Percentiles rank a stretch among this genome's conserved stretches.
Evolutionary conservation across 345 rosid species (phyloP).

Genomic region (Bruguiera parviflora): DNA sequence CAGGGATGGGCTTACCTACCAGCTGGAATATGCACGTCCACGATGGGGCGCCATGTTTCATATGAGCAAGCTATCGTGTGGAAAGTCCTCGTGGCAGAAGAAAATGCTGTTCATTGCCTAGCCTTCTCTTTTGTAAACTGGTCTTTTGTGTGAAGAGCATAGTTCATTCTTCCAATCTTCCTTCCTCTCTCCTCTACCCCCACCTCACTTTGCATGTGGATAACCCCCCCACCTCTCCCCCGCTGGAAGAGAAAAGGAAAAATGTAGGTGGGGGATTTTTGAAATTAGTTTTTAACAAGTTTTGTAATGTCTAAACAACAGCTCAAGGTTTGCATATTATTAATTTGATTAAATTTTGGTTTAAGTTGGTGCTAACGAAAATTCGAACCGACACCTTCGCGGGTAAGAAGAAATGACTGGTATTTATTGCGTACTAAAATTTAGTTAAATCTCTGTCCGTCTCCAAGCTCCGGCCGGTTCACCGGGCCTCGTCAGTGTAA

Average conservation of each 20-base stretch:
- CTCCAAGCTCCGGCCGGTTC: no score
- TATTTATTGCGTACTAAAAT: slow-evolving; percentile 7
- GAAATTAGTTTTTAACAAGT: slow-evolving; percentile 6
- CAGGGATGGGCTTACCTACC: slow-evolving; percentile 88
- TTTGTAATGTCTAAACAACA: slow-evolving; percentile 39
- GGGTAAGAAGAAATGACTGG: background rate
- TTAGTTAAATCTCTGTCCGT: no score
- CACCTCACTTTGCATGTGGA: background rate
- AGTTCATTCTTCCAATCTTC: background rate
- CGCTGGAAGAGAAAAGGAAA: background rate
- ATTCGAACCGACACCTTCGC: no score
- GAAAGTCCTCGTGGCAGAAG: slow-evolving; percentile 86
- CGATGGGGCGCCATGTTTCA: slow-evolving; percentile 89
- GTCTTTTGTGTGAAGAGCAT: slow-evolving; percentile 51
- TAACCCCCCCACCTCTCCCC: no score
- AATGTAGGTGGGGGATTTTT: background rate
- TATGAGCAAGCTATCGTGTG: slow-evolving; percentile 92
- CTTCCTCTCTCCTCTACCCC: background rate
- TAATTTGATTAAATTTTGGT: slow-evolving; percentile 31
- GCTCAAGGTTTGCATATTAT: slow-evolving; percentile 31
- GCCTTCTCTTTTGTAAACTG: slow-evolving; percentile 95
- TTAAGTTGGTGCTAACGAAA: no score
- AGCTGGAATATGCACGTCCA: slow-evolving; percentile 84
- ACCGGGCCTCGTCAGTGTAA: background rate
- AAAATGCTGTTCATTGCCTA: slow-evolving; percentile 76